Percentiles rank a stretch among this genome's conserved stretches.
These are phyloP conservation scores for Martensiomyces pterosporus DNA, from an alignment of 192 early-diverging fungal species.

Conservation along the genomic window DNA sequence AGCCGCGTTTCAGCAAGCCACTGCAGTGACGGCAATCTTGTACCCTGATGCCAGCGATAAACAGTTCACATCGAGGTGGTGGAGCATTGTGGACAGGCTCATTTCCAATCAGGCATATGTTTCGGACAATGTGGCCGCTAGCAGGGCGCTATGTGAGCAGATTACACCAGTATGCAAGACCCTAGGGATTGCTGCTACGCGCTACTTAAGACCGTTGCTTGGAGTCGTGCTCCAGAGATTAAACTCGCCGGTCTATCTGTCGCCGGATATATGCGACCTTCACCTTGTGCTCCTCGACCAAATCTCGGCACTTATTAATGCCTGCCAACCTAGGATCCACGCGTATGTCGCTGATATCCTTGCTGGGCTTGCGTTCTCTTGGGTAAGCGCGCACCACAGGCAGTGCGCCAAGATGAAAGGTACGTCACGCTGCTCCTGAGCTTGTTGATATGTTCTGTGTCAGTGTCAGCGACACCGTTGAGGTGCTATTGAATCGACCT, in stretches of 20 bases:
- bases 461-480: too few species aligned
- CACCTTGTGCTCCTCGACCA: slow-evolving; percentile 22
- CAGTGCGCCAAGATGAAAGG: neutral
- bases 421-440: neutral
- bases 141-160: slow-evolving; percentile 10
- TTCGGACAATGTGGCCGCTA: slow-evolving; percentile 23
- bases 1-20: slow-evolving; percentile 15
- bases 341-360: slow-evolving; percentile 19
- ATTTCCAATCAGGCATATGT: slow-evolving; percentile 27
- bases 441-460: neutral
- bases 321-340: slow-evolving; percentile 20
- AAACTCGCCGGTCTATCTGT: slow-evolving; percentile 16
- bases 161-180: slow-evolving; percentile 9
- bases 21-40: slow-evolving; percentile 3
- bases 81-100: slow-evolving; percentile 19
- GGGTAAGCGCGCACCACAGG: slow-evolving; percentile 3
- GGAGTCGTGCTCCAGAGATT: slow-evolving; percentile 19
- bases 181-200: slow-evolving; percentile 23
- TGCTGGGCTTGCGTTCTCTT: slow-evolving; percentile 35
- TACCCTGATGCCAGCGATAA: slow-evolving; percentile 1
- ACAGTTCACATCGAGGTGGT: slow-evolving; percentile 20
- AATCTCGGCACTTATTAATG: slow-evolving; percentile 8
- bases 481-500: too few species aligned
- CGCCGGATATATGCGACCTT: slow-evolving; percentile 7
- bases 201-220: slow-evolving; percentile 29